These are phyloP conservation scores for Pouteria campechiana DNA, from an alignment of 179 eudicot genomes.

Conservation along the genomic window DNA sequence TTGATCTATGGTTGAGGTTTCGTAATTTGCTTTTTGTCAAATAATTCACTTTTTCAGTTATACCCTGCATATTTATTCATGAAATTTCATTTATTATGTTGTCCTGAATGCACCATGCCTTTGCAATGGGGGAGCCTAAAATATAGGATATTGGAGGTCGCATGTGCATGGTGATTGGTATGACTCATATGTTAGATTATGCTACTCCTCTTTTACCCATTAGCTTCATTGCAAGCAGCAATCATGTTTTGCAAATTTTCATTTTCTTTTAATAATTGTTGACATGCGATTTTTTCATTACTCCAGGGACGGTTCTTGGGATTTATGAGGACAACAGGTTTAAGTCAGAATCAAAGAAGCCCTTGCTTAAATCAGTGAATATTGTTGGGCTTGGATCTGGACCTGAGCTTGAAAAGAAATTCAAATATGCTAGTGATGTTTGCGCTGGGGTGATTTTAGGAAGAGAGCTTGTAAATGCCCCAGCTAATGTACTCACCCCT, in stretches of 20 bases:
- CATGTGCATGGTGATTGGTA: too few relatives aligned
- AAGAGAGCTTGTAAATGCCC: slow-evolving; percentile 88
- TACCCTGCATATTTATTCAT: too few relatives aligned
- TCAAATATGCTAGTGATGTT: slow-evolving; percentile 48
- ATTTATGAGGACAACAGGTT: slow-evolving; percentile 77
- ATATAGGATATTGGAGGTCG: too few relatives aligned
- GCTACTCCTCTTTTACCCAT: too few relatives aligned
- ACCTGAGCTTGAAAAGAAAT: slow-evolving; percentile 61
- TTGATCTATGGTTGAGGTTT: too few relatives aligned
- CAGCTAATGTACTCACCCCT: slow-evolving; percentile 95
- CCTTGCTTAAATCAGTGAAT: slow-evolving; percentile 58
- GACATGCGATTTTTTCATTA: not conserved
- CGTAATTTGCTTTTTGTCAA: not conserved
- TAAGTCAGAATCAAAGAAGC: slow-evolving; percentile 73
- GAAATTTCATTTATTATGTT: too few relatives aligned
- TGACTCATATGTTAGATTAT: too few relatives aligned
- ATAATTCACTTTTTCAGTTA: not conserved
- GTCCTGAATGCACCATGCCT: too few relatives aligned
- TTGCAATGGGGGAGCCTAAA: too few relatives aligned
- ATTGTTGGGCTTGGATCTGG: slow-evolving; percentile 89
- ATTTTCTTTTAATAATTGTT: not conserved
- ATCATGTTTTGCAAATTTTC: too few relatives aligned
- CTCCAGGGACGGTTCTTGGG: slow-evolving; percentile 59
- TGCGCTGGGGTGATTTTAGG: slow-evolving; percentile 81
- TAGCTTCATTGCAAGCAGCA: too few relatives aligned